Conservation (phyloP, 225 moss, liverwort and hornwort genomes). For the Antitrichia curtipendula region DNA sequence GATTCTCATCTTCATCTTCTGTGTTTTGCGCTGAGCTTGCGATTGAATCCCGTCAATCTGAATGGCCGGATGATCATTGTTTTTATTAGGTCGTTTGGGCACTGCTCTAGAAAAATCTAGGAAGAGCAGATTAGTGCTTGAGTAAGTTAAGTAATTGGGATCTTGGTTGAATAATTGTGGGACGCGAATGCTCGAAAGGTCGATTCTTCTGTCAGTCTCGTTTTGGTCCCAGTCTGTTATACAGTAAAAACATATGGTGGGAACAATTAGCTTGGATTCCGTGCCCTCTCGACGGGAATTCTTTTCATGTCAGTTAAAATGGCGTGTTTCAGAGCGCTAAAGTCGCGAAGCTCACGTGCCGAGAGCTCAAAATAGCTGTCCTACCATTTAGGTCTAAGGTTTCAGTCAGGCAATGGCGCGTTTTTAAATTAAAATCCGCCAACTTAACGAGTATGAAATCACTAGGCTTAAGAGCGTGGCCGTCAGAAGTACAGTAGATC, state of each 20-base stretch:
- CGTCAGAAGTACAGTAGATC: background rate
- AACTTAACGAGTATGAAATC: background rate
- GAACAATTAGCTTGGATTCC: background rate
- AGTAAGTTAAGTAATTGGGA: background rate
- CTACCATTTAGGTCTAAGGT: background rate
- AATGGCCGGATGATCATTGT: background rate
- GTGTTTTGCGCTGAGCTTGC: background rate
- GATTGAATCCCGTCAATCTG: background rate
- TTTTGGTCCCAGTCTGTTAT: background rate
- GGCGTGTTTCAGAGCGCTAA: background rate
- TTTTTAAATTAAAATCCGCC: background rate
- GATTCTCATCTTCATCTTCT: background rate
- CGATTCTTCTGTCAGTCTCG: background rate
- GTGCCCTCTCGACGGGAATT: background rate
- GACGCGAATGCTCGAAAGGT: background rate
- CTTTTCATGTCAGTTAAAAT: background rate
- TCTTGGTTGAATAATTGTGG: background rate
- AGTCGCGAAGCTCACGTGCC: background rate
- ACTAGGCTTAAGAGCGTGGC: background rate
- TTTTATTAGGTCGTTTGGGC: background rate
- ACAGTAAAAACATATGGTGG: background rate
- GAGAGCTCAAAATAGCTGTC: background rate
- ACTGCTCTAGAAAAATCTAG: background rate
- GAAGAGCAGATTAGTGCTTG: background rate
- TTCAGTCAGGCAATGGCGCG: background rate